Base-by-base conservation (phyloP, 2,329 filamentous ascomycete genomes). In the Emericellopsis cladophorae region DNA sequence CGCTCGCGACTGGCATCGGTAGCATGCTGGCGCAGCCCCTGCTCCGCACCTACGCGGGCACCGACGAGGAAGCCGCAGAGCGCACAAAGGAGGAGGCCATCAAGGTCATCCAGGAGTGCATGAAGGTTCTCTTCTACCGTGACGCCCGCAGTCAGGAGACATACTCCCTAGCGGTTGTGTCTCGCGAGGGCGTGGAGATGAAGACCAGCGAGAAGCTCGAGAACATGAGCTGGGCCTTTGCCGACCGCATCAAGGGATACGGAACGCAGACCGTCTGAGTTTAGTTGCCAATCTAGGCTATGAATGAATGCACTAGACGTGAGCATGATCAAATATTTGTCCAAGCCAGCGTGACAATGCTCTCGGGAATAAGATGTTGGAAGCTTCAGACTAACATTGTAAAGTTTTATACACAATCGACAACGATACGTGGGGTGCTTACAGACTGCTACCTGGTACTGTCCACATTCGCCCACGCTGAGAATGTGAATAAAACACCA, bases 71-170 rank as follows among this genome's bases (percentile, higher is more conserved):
- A 34, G 79, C 84, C 29, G 70, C 77, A 52, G 68, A 77, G 45
- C 70, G 96, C 48, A 79, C 70, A 33, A 75, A 78, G 58, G 89
- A 95, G 54, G 64, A 84, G 58, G 92, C 92, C 38, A 70, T 95
- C 45, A 69, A 81, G 44, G 75, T 87, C 33, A 66, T 98, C 57
- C 84, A 84, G 69, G 84, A 95, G 67, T 95, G 88, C 65, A 89
- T 98, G 85, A 96, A 96, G 76, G 90, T 96, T 40, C 73, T 98
- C 45, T 98, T 85, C 70, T 98, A 98, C 72, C 78, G 92, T 54
- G 92, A 98, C 65, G 92, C 92, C 36, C 80, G 92, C 62, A 93
- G 85, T 67, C 67, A 92, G 65, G 88, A 95, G 65, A 74, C 76
- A 51, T 98, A 95, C 69, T 92, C 85, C 49, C 81, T 96, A 58